These are phyloP conservation scores for Scytalidium sp. DNA, from an alignment of 2,329 filamentous ascomycete species.

Conservation along the genomic window DNA sequence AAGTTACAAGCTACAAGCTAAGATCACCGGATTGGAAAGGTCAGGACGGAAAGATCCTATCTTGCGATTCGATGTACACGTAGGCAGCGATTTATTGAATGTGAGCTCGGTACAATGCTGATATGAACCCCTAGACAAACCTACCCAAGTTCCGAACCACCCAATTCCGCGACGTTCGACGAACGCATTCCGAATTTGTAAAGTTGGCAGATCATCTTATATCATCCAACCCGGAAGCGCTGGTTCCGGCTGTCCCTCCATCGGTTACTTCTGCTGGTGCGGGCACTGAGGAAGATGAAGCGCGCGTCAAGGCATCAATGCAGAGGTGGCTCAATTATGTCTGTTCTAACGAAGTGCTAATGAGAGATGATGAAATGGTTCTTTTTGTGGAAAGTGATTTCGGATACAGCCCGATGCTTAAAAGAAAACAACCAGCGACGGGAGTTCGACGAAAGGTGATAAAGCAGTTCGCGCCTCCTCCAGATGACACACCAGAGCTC, in stretches of 20 bases:
- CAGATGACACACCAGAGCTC: conserved; percentile 94
- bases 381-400: conserved; percentile 99
- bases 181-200: conserved; percentile 91
- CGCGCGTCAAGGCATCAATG: conserved; percentile 80
- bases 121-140: conserved; percentile 69
- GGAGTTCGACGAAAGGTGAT: conserved; percentile 92
- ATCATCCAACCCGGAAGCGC: conserved; percentile 93
- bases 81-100: conserved; percentile 44
- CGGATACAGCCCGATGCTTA: conserved; percentile 92
- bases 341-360: conserved; percentile 86
- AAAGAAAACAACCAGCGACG: conserved; percentile 95
- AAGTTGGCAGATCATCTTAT: conserved; percentile 96
- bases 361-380: conserved; percentile 94
- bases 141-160: conserved; percentile 97
- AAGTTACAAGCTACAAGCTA: conserved; percentile 84
- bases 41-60: conserved; percentile 96
- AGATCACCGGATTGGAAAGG: conserved; percentile 89
- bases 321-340: conserved; percentile 96
- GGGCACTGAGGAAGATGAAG: conserved; percentile 94
- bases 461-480: conserved; percentile 97
- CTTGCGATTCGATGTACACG: conserved; percentile 92
- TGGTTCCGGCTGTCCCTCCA: conserved; percentile 94
- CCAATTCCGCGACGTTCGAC: conserved; percentile 95
- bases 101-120: conserved; percentile 8
- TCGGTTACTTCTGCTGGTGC: conserved; percentile 90